Conservation (phyloP, 495 filamentous ascomycete genomes). For the Penicillium coprophilum region DNA sequence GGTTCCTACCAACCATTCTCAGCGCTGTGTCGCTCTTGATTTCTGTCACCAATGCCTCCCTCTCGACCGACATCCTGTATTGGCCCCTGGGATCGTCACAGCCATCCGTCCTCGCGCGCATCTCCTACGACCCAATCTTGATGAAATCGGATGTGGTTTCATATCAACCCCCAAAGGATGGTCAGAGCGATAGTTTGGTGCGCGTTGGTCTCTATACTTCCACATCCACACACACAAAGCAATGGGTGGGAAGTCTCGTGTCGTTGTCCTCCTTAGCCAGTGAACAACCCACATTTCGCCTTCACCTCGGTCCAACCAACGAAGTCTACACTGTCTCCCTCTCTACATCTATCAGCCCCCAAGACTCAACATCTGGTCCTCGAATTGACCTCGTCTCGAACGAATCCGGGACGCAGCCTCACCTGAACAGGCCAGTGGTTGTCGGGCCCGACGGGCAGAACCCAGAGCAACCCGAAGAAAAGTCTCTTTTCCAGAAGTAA, state of each 20-base stretch:
- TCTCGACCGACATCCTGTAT: conserved; percentile 40
- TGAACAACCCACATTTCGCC: conserved; percentile 32
- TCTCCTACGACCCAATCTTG: conserved; percentile 40
- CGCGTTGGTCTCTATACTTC: conserved; percentile 42
- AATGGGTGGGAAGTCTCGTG: conserved; percentile 45
- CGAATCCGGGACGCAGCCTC: conserved; percentile 35
- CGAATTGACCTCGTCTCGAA: conserved; percentile 31
- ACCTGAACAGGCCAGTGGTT: conserved; percentile 45
- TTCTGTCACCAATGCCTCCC: conserved; percentile 20
- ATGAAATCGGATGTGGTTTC: conserved; percentile 35
- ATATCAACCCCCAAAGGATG: conserved; percentile 34
- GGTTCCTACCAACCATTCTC: conserved; percentile 21
- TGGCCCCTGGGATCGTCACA: conserved; percentile 39
- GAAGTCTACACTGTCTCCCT: conserved; percentile 43
- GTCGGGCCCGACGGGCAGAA: conserved; percentile 40
- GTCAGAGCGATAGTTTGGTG: conserved; percentile 23
- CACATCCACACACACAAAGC: conserved; percentile 28
- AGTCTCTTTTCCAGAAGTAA: conserved; percentile 50
- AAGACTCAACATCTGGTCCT: conserved; percentile 12
- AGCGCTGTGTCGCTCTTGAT: conserved; percentile 19
- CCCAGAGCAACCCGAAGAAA: conserved; percentile 39
- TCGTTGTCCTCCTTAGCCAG: conserved; percentile 31
- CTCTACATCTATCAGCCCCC: conserved; percentile 4
- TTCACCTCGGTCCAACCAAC: conserved; percentile 37
- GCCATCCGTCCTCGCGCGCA: conserved; percentile 41